Percentiles rank a stretch among this genome's conserved stretches.
Evolutionary conservation across 2,329 filamentous ascomycete genomes (phyloP).

Genomic region (Paramyrothecium roridum): DNA sequence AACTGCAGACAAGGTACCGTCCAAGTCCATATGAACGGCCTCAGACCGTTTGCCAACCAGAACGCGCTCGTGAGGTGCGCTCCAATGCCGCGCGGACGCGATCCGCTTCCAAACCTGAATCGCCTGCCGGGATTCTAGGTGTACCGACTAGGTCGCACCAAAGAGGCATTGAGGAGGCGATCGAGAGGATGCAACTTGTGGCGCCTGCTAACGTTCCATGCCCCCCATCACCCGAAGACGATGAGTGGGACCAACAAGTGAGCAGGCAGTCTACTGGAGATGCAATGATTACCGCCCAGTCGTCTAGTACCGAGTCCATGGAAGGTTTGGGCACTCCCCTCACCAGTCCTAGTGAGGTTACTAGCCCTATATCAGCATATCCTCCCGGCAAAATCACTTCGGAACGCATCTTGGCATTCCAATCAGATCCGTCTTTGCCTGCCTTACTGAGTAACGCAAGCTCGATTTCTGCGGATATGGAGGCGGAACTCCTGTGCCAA

Average conservation of each 20-base stretch:
- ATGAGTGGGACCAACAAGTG: constrained; percentile 26
- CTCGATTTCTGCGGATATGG: constrained; percentile 60
- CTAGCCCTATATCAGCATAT: constrained; percentile 44
- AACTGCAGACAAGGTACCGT: constrained; percentile 27
- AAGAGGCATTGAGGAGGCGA: constrained; percentile 2
- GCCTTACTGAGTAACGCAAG: constrained; percentile 62
- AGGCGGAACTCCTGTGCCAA: constrained; percentile 55
- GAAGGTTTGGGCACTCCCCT: constrained; percentile 46
- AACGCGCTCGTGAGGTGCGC: not conserved
- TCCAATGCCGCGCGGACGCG: not conserved
- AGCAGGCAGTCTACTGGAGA: constrained; percentile 33
- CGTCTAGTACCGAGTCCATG: constrained; percentile 50
- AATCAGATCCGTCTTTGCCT: constrained; percentile 62
- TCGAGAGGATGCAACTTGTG: constrained; percentile 9
- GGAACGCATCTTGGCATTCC: constrained; percentile 50
- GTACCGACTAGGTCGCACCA: not conserved
- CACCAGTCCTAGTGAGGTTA: constrained; percentile 52
- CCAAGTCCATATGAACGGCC: constrained; percentile 33
- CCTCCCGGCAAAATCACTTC: constrained; percentile 36
- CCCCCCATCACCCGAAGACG: constrained; percentile 44
- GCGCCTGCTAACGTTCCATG: constrained; percentile 32
- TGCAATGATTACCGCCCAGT: constrained; percentile 42
- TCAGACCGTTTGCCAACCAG: constrained; percentile 17
- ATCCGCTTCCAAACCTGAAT: not conserved
- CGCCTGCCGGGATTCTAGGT: not conserved